phyloP scores from a whole-genome alignment of 2,329 filamentous ascomycete species.

The Botrytis paeoniae region DNA sequence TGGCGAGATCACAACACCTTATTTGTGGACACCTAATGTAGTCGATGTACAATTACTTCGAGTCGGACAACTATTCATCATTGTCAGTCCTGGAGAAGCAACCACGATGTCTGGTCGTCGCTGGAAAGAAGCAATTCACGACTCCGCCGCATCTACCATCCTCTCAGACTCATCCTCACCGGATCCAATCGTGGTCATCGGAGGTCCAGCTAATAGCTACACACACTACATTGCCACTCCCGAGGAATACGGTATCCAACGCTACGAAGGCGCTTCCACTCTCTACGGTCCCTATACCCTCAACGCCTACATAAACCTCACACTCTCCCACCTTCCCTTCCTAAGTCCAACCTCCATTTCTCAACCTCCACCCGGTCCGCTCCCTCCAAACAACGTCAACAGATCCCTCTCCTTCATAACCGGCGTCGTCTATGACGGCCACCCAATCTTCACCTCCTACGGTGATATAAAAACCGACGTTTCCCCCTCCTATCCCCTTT shows the following conservation, averaged over 20 bases:
- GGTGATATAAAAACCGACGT: constrained; percentile 63
- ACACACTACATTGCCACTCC: constrained; percentile 72
- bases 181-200: constrained; percentile 74
- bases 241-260: constrained; percentile 79
- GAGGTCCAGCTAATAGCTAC: constrained; percentile 88
- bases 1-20: constrained; percentile 73
- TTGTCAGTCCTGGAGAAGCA: constrained; percentile 82
- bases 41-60: constrained; percentile 85
- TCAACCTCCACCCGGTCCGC: constrained; percentile 52
- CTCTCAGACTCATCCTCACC: constrained; percentile 39
- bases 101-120: constrained; percentile 89
- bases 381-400: constrained; percentile 75
- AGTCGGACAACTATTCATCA: constrained; percentile 78
- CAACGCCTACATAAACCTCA: constrained; percentile 83
- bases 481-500: constrained; percentile 53
- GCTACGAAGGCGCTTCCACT: constrained; percentile 93
- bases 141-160: constrained; percentile 47
- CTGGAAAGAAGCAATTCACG: constrained; percentile 70
- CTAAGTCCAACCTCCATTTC: constrained; percentile 51
- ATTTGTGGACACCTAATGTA: constrained; percentile 86
- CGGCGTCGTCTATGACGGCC: constrained; percentile 70
- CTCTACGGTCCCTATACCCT: constrained; percentile 81
- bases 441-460: constrained; percentile 64
- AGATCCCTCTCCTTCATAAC: constrained; percentile 77
- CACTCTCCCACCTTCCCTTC: constrained; percentile 67